Conservation (phyloP, 192 early-diverging fungal species). For the Podila verticillata region DNA sequence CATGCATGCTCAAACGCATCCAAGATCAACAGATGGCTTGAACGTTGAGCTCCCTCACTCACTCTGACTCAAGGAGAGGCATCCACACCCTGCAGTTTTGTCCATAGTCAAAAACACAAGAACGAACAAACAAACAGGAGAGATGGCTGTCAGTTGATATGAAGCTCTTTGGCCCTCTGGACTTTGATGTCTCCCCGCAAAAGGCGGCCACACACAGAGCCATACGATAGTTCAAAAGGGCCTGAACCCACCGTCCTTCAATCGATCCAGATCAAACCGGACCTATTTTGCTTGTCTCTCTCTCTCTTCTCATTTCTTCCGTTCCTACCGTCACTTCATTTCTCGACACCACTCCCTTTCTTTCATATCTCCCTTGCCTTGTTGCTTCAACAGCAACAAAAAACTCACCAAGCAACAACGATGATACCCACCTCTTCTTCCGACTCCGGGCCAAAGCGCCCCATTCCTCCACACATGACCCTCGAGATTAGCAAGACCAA, state of each 20-base stretch:
- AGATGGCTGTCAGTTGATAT: too few relatives aligned
- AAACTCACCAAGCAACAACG: background rate
- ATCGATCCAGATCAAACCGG: background rate
- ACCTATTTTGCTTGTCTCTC: background rate
- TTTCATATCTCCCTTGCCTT: background rate
- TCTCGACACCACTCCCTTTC: background rate
- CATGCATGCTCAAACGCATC: too few relatives aligned
- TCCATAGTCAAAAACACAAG: too few relatives aligned
- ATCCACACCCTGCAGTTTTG: too few relatives aligned
- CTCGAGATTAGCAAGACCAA: slow-evolving; percentile 17
- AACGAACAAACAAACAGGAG: too few relatives aligned
- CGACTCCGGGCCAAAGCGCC: background rate
- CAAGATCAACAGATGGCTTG: too few relatives aligned
- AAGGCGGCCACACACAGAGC: background rate
- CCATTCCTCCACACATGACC: background rate
- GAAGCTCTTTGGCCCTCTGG: too few relatives aligned
- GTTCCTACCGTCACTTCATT: background rate
- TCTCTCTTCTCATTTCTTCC: background rate
- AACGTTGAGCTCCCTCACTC: too few relatives aligned
- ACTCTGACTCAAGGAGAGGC: too few relatives aligned
- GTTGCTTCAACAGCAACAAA: slow-evolving; percentile 3
- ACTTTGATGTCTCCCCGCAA: too few relatives aligned
- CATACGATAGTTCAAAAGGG: background rate
- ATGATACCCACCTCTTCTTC: background rate
- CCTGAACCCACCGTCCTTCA: background rate